Conservation (phyloP, 106 monocot genomes). For the Allium fistulosum region DNA sequence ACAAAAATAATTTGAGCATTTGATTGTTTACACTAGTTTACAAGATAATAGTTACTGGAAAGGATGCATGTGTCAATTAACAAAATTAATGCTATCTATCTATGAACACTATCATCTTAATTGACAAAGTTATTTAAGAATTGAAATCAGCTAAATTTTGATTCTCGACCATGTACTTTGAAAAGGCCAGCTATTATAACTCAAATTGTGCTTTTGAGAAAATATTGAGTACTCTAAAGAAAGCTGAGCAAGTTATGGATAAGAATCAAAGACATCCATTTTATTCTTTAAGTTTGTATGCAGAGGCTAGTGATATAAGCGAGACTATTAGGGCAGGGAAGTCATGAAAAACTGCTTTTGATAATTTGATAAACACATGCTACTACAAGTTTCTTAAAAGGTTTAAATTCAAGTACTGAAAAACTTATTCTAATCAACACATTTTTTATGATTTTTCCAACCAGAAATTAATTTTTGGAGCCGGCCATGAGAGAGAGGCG, state of each 20-base stretch:
- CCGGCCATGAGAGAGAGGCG: no score
- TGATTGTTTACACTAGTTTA: no score
- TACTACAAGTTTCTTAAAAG: constrained; percentile 29
- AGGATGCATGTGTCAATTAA: no score
- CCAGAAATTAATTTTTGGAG: no score
- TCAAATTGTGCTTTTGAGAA: constrained; percentile 29
- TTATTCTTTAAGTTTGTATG: constrained; percentile 41
- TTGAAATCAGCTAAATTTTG: constrained; percentile 12
- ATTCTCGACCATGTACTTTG: constrained; percentile 28
- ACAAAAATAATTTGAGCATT: no score
- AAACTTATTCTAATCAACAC: no score
- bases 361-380: constrained; percentile 39
- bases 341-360: constrained; percentile 27
- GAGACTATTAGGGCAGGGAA: constrained; percentile 58
- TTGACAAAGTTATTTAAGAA: constrained; percentile 32
- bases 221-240: constrained; percentile 39
- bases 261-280: constrained; percentile 26
- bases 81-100: constrained; percentile 15
- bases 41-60: no score
- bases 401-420: no score
- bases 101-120: constrained; percentile 24
- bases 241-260: constrained; percentile 36
- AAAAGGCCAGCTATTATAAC: constrained; percentile 27
- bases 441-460: no score
- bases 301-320: constrained; percentile 29